A percentile compares a stretch with the other conserved stretches of the same genome.
Evolutionary conservation across 1,139 yeast genomes (phyloP).

Genomic region (Geotrichum cucujoidarum): DNA sequence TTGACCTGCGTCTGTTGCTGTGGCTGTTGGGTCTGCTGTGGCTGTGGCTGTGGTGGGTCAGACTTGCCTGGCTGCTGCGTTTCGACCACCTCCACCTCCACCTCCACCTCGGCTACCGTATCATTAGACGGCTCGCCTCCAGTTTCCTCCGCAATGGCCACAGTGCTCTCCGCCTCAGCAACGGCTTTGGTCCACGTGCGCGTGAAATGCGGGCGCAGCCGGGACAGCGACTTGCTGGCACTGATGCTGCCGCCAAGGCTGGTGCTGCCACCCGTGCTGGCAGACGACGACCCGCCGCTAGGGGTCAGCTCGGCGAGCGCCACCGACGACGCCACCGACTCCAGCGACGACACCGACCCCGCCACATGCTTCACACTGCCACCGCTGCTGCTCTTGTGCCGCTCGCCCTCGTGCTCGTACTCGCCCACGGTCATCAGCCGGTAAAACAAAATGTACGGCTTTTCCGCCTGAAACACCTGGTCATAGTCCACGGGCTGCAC

Average conservation of each 20-base stretch:
- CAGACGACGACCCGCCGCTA: background rate
- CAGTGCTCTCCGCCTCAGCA: no score
- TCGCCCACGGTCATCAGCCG: slow-evolving; percentile 44
- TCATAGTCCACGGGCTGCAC: slow-evolving; percentile 51
- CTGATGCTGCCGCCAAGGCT: background rate
- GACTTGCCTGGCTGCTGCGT: no score
- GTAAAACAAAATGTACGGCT: slow-evolving; percentile 71
- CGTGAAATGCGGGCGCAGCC: background rate
- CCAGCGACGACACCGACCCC: background rate
- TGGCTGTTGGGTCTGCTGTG: background rate
- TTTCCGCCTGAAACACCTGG: slow-evolving; percentile 56
- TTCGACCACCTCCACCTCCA: no score
- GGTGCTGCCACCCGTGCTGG: background rate
- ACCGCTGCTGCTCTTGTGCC: slow-evolving; percentile 1
- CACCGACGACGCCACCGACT: background rate
- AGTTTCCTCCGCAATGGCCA: no score
- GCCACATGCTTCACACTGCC: background rate
- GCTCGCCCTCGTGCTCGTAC: slow-evolving; percentile 12
- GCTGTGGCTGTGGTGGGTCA: no score
- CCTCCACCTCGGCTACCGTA: no score
- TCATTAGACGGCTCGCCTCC: no score
- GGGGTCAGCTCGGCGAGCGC: background rate
- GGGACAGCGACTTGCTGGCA: background rate
- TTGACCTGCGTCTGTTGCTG: background rate
- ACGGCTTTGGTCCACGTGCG: background rate